Evolutionary conservation across 2,329 filamentous ascomycete species (phyloP).

Genomic region (Beauveria australis): DNA sequence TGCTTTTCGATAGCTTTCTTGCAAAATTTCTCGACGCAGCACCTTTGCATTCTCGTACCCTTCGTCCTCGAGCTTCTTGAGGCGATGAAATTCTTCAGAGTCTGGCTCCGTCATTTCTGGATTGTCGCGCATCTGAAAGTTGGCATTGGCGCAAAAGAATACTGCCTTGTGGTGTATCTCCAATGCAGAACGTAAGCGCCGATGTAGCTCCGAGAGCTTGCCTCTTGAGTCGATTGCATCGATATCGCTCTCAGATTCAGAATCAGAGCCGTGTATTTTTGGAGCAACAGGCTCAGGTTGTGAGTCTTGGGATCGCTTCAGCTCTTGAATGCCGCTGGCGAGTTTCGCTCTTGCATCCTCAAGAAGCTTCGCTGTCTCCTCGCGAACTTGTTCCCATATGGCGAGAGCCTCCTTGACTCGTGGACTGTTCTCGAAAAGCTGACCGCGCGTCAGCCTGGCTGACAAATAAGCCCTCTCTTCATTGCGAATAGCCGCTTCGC

Average conservation of each 20-base stretch:
- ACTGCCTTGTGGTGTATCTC: slow-evolving; percentile 74
- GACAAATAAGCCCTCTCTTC: slow-evolving; percentile 62
- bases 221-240: slow-evolving; percentile 44
- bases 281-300: neutral
- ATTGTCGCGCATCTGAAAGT: slow-evolving; percentile 75
- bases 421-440: slow-evolving; percentile 69
- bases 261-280: slow-evolving; percentile 14
- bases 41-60: slow-evolving; percentile 72
- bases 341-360: slow-evolving; percentile 57
- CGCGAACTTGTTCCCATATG: slow-evolving; percentile 56
- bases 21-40: slow-evolving; percentile 72
- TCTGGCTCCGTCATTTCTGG: slow-evolving; percentile 53
- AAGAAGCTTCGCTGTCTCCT: slow-evolving; percentile 45
- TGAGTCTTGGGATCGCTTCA: slow-evolving; percentile 8
- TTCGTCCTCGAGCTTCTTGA: slow-evolving; percentile 63
- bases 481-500: slow-evolving; percentile 54
- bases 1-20: slow-evolving; percentile 34
- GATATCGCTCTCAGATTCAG: slow-evolving; percentile 28
- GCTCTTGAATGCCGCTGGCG: slow-evolving; percentile 35
- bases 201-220: slow-evolving; percentile 9
- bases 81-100: slow-evolving; percentile 54
- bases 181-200: slow-evolving; percentile 59
- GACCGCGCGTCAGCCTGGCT: slow-evolving; percentile 59
- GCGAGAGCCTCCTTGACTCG: slow-evolving; percentile 57
- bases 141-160: slow-evolving; percentile 79